These are phyloP conservation scores for Boechera stricta DNA, from an alignment of 345 rosid genomes.

Conservation along the genomic window DNA sequence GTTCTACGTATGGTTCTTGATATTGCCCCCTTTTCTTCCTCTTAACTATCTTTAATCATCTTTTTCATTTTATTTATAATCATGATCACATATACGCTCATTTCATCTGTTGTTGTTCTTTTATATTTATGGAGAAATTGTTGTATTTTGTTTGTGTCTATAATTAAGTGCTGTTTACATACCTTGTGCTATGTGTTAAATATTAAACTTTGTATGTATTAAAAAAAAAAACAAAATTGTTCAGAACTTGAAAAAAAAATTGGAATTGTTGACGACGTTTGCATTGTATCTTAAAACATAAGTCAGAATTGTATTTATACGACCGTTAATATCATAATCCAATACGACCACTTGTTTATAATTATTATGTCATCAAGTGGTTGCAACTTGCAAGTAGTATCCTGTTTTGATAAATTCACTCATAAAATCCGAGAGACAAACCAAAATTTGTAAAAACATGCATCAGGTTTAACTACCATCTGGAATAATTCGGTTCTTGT, in stretches of 20 bases:
- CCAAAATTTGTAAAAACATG: not conserved
- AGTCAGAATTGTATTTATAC: not conserved
- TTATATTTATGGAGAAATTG: conserved; percentile 25
- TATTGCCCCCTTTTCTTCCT: conserved; percentile 3
- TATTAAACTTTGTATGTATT: not conserved
- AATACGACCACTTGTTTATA: not conserved
- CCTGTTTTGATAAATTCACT: not conserved
- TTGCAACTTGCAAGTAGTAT: not conserved
- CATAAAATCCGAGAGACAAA: not conserved
- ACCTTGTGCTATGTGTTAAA: not conserved
- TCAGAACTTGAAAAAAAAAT: not conserved
- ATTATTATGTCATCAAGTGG: not conserved
- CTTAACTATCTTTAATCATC: conserved; percentile 19
- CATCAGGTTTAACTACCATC: not conserved
- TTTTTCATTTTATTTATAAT: conserved; percentile 20
- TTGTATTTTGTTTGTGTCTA: conserved; percentile 32
- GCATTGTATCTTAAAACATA: not conserved
- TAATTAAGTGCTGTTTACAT: conserved; percentile 31
- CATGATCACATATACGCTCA: conserved; percentile 35
- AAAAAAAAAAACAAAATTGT: not conserved
- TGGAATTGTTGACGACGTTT: not conserved
- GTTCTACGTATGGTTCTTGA: conserved; percentile 36
- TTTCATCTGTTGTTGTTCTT: conserved; percentile 36
- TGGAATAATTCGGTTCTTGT: not conserved
- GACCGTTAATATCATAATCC: not conserved